Percentiles rank a stretch among this genome's conserved stretches.
Conservation (phyloP, 768 basidiomycete species). For the Albatrellus ellisii region DNA sequence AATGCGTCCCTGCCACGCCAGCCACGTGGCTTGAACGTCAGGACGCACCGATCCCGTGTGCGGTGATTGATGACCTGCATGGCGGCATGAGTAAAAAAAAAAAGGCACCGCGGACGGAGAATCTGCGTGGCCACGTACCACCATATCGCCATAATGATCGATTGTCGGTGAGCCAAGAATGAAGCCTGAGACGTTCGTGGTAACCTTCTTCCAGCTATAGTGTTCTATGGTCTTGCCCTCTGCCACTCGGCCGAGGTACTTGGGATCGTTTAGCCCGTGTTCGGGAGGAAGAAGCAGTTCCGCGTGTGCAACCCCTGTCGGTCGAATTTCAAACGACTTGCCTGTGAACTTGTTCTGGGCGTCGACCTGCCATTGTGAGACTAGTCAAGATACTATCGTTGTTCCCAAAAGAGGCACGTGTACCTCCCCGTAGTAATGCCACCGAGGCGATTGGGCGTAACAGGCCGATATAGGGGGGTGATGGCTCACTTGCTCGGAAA, state of each 20-base stretch:
- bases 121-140: slow-evolving; percentile 35
- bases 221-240: slow-evolving; percentile 57
- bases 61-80: slow-evolving; percentile 74
- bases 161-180: slow-evolving; percentile 66
- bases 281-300: slow-evolving; percentile 67
- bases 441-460: slow-evolving; percentile 81
- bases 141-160: slow-evolving; percentile 76
- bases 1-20: slow-evolving; percentile 89
- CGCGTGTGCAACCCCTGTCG: slow-evolving; percentile 88
- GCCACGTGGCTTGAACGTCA: slow-evolving; percentile 93
- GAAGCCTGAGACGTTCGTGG: slow-evolving; percentile 83
- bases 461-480: slow-evolving; percentile 96
- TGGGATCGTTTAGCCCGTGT: slow-evolving; percentile 50
- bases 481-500: slow-evolving; percentile 95
- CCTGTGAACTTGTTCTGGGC: slow-evolving; percentile 97
- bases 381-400: neutral
- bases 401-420: slow-evolving; percentile 3
- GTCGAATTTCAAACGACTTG: slow-evolving; percentile 91
- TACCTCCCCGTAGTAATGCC: slow-evolving; percentile 88
- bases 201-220: slow-evolving; percentile 93
- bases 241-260: slow-evolving; percentile 21
- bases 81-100: neutral
- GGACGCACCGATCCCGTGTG: slow-evolving; percentile 72
- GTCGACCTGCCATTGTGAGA: slow-evolving; percentile 48
- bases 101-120: neutral